These are phyloP conservation scores for Mycena capillaripes DNA, from an alignment of 768 basidiomycete species.

Conservation along the genomic window DNA sequence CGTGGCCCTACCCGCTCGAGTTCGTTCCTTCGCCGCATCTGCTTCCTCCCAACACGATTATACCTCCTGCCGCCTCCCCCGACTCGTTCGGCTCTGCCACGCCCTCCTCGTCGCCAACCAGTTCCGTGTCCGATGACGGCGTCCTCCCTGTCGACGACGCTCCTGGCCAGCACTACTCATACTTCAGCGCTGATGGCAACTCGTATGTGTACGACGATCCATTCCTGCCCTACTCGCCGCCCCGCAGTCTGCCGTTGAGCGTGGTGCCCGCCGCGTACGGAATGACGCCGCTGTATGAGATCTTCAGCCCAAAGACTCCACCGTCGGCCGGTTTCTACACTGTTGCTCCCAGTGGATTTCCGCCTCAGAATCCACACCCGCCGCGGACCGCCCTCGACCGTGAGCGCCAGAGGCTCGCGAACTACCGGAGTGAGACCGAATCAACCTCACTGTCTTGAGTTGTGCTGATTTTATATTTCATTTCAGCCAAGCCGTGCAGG, in stretches of 20 bases:
- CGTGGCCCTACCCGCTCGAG: constrained; percentile 19
- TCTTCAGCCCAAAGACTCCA: constrained; percentile 29
- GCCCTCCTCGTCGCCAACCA: constrained; percentile 24
- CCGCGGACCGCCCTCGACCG: constrained; percentile 1
- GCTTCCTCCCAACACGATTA: neutral
- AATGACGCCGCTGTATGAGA: constrained; percentile 28
- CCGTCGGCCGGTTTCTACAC: constrained; percentile 17
- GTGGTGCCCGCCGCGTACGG: constrained; percentile 17
- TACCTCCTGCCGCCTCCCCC: constrained; percentile 9
- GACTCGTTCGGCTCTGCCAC: constrained; percentile 5
- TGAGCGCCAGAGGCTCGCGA: constrained; percentile 11
- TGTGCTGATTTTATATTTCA: neutral
- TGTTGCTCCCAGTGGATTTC: neutral
- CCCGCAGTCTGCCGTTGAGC: neutral
- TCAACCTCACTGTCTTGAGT: neutral
- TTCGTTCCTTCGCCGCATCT: constrained; percentile 11
- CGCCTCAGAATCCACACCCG: neutral
- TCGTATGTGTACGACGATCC: constrained; percentile 8
- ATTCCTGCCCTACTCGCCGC: neutral
- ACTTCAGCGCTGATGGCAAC: constrained; percentile 5
- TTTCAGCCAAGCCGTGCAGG: constrained; percentile 73
- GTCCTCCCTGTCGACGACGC: constrained; percentile 6
- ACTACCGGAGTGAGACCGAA: constrained; percentile 25
- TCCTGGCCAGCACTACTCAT: constrained; percentile 5
- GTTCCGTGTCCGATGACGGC: constrained; percentile 23